Base-by-base conservation (phyloP, 139 green algal species). In the Chlorella sp. region DNA sequence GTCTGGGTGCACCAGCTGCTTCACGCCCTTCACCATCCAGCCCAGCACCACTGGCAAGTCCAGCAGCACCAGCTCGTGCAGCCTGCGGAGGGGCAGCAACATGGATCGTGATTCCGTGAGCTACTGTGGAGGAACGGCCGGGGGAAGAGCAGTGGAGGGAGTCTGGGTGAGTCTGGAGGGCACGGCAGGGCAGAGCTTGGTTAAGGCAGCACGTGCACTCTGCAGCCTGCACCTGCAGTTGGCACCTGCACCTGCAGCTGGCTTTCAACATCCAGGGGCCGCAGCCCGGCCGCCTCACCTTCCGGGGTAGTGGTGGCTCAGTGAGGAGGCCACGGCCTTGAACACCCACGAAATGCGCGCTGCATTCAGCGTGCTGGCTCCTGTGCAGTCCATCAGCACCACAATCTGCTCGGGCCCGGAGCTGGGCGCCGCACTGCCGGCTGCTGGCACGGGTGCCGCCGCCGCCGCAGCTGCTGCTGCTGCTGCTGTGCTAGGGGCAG, bases 221-320 rank as follows among this genome's bases (percentile, higher is more conserved):
- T 9, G n/a, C 26, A 8, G n/a, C 34, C 67, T 44, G 34, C 32
- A 20, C 14, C 34, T 34, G 1, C 34, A n/a, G n/a, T n/a, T n/a
- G n/a, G n/a, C n/a, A n/a, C n/a, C n/a, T n/a, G n/a, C n/a, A n/a
- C n/a, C n/a, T n/a, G n/a, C n/a, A n/a, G n/a, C n/a, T n/a, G n/a
- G n/a, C 34, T 6, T 11, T 34, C 34, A 2, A 73, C 11, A 32
- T 34, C 67, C 32, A 5, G 46, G 73, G 5, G 28, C 44, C 14
- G 46, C 30, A 14, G 14, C 13, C 16, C 43, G 2, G 41, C 41
- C 72, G 40, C 41, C 38, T 7, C 36, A 85, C 81, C 81, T 80
- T 34, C 84, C 81, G 8, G 89, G 89, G 86, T 87, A 92, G 80
- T 92, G 88, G 28, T 86, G 80, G 69, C 85, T 92, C 1, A 92